Evolutionary conservation across 169 alveolate species (phyloP).

Genomic region (Ichthyophthirius multifiliis): DNA sequence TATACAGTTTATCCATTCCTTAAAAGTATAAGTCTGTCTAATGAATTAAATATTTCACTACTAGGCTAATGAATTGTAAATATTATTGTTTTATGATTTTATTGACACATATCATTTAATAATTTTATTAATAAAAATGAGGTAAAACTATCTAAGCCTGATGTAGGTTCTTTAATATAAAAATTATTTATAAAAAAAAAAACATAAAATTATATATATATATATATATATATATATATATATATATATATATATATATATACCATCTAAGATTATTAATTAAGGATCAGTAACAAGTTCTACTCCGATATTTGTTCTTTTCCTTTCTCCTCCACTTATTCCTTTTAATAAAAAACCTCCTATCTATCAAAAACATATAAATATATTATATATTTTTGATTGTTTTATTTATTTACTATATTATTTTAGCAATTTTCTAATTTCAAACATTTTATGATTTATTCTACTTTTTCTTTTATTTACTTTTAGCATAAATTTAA

Average conservation of each 20-base stretch:
- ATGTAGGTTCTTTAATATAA: constrained; percentile 74
- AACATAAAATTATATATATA: too few species aligned
- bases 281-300: constrained; percentile 90
- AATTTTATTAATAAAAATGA: constrained; percentile 72
- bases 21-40: constrained; percentile 67
- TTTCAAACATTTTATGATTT: constrained; percentile 17
- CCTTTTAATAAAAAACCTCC: constrained; percentile 82
- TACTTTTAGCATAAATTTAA: neutral
- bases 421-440: constrained; percentile 38
- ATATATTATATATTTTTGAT: neutral
- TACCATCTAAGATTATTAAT: constrained; percentile 83
- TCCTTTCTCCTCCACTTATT: constrained; percentile 92
- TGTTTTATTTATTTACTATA: neutral
- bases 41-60: constrained; percentile 62
- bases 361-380: neutral
- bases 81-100: constrained; percentile 17
- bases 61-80: constrained; percentile 74
- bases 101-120: constrained; percentile 64
- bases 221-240: too few species aligned
- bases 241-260: neutral
- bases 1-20: constrained; percentile 69
- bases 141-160: constrained; percentile 88
- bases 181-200: neutral
- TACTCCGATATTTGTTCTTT: constrained; percentile 88
- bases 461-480: neutral